Evolutionary conservation across 2,329 filamentous ascomycete species (phyloP).

Genomic region (Aspergillus sp.): DNA sequence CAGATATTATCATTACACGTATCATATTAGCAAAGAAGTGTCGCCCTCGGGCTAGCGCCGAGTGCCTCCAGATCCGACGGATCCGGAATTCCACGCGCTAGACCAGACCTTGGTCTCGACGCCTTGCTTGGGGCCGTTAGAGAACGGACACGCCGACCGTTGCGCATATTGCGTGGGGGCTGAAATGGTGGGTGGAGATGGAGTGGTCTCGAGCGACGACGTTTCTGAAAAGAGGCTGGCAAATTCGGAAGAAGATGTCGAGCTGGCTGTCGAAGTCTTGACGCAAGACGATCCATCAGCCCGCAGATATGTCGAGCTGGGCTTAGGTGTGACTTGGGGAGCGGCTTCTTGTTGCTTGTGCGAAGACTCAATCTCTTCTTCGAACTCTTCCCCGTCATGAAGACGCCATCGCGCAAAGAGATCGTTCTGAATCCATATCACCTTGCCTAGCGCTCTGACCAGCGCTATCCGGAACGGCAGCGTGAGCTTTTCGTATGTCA

Average conservation of each 20-base stretch:
- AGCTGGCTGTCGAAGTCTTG: neutral
- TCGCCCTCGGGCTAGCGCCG: neutral
- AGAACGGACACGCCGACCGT: conserved; percentile 33
- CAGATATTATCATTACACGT: neutral
- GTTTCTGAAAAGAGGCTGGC: conserved; percentile 2
- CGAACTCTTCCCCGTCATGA: conserved; percentile 64
- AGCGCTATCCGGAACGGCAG: conserved; percentile 70
- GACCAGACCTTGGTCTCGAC: conserved; percentile 36
- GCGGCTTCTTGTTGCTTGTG: neutral
- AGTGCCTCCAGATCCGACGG: neutral
- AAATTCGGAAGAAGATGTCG: neutral
- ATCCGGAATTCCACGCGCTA: neutral
- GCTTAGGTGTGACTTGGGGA: neutral
- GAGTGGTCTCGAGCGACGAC: neutral
- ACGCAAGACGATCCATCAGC: neutral
- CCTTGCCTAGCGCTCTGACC: conserved; percentile 74
- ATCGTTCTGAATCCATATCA: conserved; percentile 87
- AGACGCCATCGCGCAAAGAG: conserved; percentile 80
- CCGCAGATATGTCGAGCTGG: neutral
- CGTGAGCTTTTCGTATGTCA: conserved; percentile 67
- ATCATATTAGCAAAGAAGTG: neutral
- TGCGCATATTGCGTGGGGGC: conserved; percentile 33
- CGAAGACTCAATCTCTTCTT: conserved; percentile 36
- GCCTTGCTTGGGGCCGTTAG: conserved; percentile 23
- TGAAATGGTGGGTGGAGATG: neutral